Conservation (phyloP, 768 basidiomycete genomes). For the Boletus rufocinnamomeus region DNA sequence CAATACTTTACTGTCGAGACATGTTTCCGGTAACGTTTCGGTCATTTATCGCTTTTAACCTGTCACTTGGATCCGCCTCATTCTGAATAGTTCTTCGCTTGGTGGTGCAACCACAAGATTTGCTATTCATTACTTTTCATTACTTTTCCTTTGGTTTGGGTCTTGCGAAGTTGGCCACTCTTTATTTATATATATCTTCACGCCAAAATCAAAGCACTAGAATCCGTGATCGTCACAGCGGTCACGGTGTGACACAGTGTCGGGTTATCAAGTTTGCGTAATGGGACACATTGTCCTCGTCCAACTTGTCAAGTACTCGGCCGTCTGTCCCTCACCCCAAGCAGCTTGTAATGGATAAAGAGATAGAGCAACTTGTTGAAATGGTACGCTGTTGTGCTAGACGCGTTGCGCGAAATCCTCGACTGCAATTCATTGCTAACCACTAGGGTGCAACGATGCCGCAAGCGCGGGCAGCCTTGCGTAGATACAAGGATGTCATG, state of each 20-base stretch:
- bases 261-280: constrained; percentile 26
- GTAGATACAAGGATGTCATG: constrained; percentile 86
- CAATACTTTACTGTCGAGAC: constrained; percentile 10
- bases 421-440: constrained; percentile 4
- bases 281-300: constrained; percentile 18
- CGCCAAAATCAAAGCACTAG: neutral
- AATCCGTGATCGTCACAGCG: constrained; percentile 12
- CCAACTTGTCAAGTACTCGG: constrained; percentile 3
- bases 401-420: neutral
- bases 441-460: constrained; percentile 75
- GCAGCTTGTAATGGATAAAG: constrained; percentile 46
- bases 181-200: constrained; percentile 21
- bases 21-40: constrained; percentile 5
- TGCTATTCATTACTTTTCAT: neutral
- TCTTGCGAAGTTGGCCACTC: constrained; percentile 8
- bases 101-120: neutral
- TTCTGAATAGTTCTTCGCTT: constrained; percentile 3
- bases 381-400: constrained; percentile 42
- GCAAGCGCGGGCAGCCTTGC: constrained; percentile 83
- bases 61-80: constrained; percentile 4
- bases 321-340: constrained; percentile 2
- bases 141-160: constrained; percentile 15
- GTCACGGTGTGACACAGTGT: constrained; percentile 28
- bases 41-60: constrained; percentile 5
- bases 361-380: constrained; percentile 63